phyloP scores from a whole-genome alignment of 2,329 filamentous ascomycete genomes.

The Coniochaeta pulveracea region DNA sequence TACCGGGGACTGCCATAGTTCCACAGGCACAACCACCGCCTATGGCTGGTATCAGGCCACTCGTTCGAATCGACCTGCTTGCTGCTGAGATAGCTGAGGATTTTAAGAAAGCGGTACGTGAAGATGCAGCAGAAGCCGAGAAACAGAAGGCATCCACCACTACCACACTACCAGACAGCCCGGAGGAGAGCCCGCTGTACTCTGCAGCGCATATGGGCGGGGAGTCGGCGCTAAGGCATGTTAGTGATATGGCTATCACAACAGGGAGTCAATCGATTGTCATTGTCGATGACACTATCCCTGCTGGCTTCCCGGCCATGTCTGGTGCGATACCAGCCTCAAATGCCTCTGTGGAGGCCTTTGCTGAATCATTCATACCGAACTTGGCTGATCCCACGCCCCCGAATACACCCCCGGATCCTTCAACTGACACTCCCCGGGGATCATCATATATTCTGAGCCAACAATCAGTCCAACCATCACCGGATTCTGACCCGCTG shows the following conservation, averaged over 20 bases:
- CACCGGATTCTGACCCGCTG: constrained; percentile 25
- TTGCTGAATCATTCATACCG: constrained; percentile 39
- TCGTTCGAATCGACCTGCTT: constrained; percentile 67
- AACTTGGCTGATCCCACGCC: constrained; percentile 44
- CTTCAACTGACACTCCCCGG: constrained; percentile 31
- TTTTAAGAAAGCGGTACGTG: constrained; percentile 64
- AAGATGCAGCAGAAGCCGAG: constrained; percentile 39
- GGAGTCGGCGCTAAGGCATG: constrained; percentile 26
- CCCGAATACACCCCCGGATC: constrained; percentile 47
- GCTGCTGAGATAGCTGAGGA: constrained; percentile 70
- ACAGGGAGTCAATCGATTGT: constrained; percentile 82
- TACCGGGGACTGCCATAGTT: constrained; percentile 49
- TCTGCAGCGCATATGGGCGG: constrained; percentile 32
- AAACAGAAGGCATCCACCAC: constrained; percentile 16
- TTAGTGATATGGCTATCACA: constrained; percentile 52
- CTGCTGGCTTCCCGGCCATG: constrained; percentile 38
- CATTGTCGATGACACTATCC: constrained; percentile 63
- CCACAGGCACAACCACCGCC: constrained; percentile 38
- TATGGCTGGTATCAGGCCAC: constrained; percentile 32
- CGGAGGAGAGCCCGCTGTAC: constrained; percentile 24
- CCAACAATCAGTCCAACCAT: constrained; percentile 27
- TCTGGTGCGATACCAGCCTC: constrained; percentile 32
- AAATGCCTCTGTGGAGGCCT: constrained; percentile 38
- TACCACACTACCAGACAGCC: constrained; percentile 14
- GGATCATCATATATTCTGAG: constrained; percentile 45